Evolutionary conservation across 2,329 filamentous ascomycete genomes (phyloP).

Genomic region (Colletotrichum scovillei): DNA sequence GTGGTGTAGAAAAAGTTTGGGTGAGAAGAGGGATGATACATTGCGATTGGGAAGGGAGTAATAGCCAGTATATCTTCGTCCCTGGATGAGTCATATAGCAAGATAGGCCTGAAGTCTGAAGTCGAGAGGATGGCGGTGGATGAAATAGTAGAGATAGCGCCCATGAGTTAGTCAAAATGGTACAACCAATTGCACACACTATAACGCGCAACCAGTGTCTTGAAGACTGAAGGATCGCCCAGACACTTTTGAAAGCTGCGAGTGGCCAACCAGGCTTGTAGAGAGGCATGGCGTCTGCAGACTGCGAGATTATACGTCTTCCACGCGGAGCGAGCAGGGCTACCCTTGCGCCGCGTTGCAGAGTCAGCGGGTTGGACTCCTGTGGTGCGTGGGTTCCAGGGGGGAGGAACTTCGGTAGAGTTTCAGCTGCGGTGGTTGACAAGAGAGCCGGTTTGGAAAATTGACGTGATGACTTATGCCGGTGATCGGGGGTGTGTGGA

Average conservation of each 20-base stretch:
- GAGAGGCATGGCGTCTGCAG: neutral
- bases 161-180: constrained; percentile 33
- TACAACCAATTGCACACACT: constrained; percentile 15
- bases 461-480: constrained; percentile 22
- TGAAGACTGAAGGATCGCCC: neutral
- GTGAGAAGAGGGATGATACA: constrained; percentile 25
- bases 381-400: neutral
- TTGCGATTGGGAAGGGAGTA: constrained; percentile 15
- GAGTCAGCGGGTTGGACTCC: neutral
- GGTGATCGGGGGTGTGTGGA: constrained; percentile 4
- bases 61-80: constrained; percentile 32
- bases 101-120: constrained; percentile 7
- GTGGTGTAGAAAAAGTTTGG: constrained; percentile 34
- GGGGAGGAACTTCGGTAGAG: constrained; percentile 3
- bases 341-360: constrained; percentile 18
- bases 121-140: constrained; percentile 21
- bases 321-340: neutral
- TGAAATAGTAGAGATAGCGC: constrained; percentile 36
- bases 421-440: constrained; percentile 31
- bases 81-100: constrained; percentile 35
- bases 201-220: neutral
- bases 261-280: neutral
- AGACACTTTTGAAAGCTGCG: neutral
- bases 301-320: neutral
- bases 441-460: constrained; percentile 31